Conservation (phyloP, 73 alveolate species). For the Paraurostyla sp. region DNA sequence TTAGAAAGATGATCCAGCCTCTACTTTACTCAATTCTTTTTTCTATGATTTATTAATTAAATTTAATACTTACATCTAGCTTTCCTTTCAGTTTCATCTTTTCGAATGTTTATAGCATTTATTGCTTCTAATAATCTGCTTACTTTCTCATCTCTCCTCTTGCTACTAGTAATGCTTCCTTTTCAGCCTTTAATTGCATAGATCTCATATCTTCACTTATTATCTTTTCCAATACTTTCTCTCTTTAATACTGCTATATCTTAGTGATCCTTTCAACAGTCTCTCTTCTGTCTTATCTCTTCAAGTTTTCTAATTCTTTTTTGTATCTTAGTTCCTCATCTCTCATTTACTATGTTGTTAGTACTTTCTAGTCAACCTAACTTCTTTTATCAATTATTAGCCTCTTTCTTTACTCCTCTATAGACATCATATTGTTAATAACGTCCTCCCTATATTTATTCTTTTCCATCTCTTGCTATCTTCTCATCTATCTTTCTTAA, state of each 20-base stretch:
- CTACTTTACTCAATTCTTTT: slow-evolving; percentile 30
- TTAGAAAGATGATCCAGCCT: background rate
- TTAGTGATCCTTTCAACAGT: slow-evolving; percentile 65
- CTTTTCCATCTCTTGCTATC: slow-evolving; percentile 32
- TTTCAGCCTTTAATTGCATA: slow-evolving; percentile 30
- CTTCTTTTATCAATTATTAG: slow-evolving; percentile 8
- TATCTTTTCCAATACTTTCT: slow-evolving; percentile 20
- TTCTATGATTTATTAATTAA: background rate
- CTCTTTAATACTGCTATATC: slow-evolving; percentile 58
- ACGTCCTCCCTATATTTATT: slow-evolving; percentile 61
- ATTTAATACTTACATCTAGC: background rate
- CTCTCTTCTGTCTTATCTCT: slow-evolving; percentile 52
- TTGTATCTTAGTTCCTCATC: slow-evolving; percentile 22
- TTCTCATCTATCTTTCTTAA: slow-evolving; percentile 2
- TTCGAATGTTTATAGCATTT: slow-evolving; percentile 44
- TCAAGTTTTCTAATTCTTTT: slow-evolving; percentile 10
- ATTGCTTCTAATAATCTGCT: slow-evolving; percentile 46
- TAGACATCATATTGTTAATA: background rate
- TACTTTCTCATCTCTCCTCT: slow-evolving; percentile 53
- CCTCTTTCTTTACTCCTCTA: slow-evolving; percentile 53
- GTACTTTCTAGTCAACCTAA: background rate
- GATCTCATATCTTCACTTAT: slow-evolving; percentile 45
- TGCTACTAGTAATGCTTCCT: slow-evolving; percentile 26
- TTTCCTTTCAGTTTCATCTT: slow-evolving; percentile 30
- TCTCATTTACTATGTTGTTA: background rate